phyloP scores from a whole-genome alignment of 345 rosid species.

The Combretum micranthum region DNA sequence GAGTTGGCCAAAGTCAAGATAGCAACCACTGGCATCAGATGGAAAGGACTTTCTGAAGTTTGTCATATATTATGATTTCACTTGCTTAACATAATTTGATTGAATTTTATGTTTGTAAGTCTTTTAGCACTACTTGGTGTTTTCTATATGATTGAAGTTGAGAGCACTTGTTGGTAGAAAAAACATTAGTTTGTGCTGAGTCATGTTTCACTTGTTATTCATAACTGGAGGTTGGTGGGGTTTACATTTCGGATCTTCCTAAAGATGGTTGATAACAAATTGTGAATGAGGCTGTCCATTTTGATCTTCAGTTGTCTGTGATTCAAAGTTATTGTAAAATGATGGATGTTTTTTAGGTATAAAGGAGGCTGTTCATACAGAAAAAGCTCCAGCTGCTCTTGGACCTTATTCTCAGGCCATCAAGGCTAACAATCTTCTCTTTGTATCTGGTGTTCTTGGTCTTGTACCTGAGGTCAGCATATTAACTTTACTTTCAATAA shows the following conservation, averaged over 20 bases:
- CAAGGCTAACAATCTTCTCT: constrained; percentile 65
- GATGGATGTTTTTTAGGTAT: constrained; percentile 33
- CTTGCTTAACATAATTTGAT: too few species aligned
- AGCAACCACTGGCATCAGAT: too few species aligned
- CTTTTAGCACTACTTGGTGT: too few species aligned
- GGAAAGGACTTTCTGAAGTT: too few species aligned
- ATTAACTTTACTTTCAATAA: background rate
- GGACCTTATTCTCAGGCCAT: constrained; percentile 96
- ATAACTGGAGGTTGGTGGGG: too few species aligned
- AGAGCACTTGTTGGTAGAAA: too few species aligned
- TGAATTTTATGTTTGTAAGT: too few species aligned
- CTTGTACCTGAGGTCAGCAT: constrained; percentile 74
- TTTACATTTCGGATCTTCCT: too few species aligned
- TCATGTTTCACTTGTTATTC: background rate
- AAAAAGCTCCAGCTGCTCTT: constrained; percentile 88
- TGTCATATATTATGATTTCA: too few species aligned
- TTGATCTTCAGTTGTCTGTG: background rate
- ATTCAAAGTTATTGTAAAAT: background rate
- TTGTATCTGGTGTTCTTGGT: constrained; percentile 80
- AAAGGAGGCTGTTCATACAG: constrained; percentile 68
- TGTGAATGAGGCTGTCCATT: background rate
- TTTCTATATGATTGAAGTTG: too few species aligned
- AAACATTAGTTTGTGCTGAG: too few species aligned
- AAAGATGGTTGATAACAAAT: background rate
- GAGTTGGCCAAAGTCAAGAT: too few species aligned